phyloP scores from a whole-genome alignment of 352 stramenopile species.

The Phytophthora idaei region DNA sequence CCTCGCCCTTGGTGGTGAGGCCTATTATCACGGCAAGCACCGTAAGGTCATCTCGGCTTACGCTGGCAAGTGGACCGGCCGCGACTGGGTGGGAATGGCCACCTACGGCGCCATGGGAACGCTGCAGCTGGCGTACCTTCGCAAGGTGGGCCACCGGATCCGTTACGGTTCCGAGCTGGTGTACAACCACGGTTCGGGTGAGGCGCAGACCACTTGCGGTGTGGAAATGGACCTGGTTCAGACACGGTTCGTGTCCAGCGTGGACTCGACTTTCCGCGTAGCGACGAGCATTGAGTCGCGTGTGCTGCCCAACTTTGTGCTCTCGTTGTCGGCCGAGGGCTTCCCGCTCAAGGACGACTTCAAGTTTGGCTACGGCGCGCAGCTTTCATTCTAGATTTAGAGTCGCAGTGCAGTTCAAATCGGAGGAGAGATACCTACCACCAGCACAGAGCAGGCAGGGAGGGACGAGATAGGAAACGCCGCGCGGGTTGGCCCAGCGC shows the following conservation, averaged over 20 bases:
- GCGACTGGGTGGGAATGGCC: conserved; percentile 71
- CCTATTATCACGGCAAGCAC: conserved; percentile 91
- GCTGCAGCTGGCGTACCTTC: conserved; percentile 86
- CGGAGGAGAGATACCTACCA: conserved; percentile 30
- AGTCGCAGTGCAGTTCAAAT: conserved; percentile 29
- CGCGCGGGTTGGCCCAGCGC: conserved; percentile 10
- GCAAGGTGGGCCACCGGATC: conserved; percentile 84
- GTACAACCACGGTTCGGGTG: conserved; percentile 85
- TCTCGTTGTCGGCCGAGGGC: conserved; percentile 84
- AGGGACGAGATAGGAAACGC: conserved; percentile 21
- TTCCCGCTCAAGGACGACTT: conserved; percentile 90
- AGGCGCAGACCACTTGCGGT: conserved; percentile 82
- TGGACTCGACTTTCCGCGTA: conserved; percentile 85
- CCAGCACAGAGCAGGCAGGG: conserved; percentile 26
- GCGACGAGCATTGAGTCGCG: conserved; percentile 84
- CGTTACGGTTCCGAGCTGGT: conserved; percentile 86
- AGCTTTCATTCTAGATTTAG: conserved; percentile 86
- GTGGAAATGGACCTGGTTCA: conserved; percentile 87
- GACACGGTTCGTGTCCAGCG: conserved; percentile 83
- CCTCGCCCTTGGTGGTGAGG: conserved; percentile 78
- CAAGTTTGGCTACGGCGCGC: conserved; percentile 91
- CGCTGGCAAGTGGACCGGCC: conserved; percentile 79
- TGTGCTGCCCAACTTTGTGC: conserved; percentile 87
- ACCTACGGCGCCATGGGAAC: conserved; percentile 84
- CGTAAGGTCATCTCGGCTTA: conserved; percentile 87